Conservation (phyloP, 2,329 filamentous ascomycete species). For the Fusarium agapanthi region DNA sequence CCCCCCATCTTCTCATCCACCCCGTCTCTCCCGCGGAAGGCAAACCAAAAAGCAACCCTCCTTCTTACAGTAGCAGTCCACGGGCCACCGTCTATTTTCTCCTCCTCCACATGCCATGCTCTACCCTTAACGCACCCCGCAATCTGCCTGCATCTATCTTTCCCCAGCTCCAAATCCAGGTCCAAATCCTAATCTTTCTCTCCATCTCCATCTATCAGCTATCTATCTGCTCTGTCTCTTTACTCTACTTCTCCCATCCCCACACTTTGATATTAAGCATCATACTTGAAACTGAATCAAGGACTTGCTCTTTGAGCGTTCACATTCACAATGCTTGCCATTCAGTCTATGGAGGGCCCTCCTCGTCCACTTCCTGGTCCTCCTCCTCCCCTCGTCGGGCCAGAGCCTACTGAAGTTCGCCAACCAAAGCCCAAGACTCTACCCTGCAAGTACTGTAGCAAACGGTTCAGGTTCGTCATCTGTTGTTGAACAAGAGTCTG, state of each 20-base stretch:
- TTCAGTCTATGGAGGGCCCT: constrained; percentile 61
- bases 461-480: constrained; percentile 65
- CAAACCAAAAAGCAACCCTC: constrained; percentile 21
- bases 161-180: constrained; percentile 42
- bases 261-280: constrained; percentile 23
- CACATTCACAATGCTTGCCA: constrained; percentile 58
- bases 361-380: constrained; percentile 43
- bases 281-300: constrained; percentile 12
- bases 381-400: constrained; percentile 42
- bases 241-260: constrained; percentile 31
- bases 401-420: constrained; percentile 61
- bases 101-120: constrained; percentile 40
- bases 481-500: constrained; percentile 7
- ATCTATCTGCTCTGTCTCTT: constrained; percentile 12
- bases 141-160: constrained; percentile 41
- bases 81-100: constrained; percentile 40
- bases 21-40: constrained; percentile 12
- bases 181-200: constrained; percentile 29
- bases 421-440: constrained; percentile 69
- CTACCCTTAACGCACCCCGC: constrained; percentile 43
- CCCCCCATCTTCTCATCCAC: background rate
- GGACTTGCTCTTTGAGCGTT: constrained; percentile 27
- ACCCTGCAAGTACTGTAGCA: constrained; percentile 70
- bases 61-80: constrained; percentile 25
- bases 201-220: constrained; percentile 35